These are phyloP conservation scores for sunflower (Helianthus annuus) DNA, from an alignment of 129 eudicot species.

Conservation along the genomic window HanXRQr2.0-SUNRISE NC_035438.2:13767461-13767960, in stretches of 20 bases:
- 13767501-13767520: slow-evolving; percentile 72
- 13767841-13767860: slow-evolving; percentile 92
- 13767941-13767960: background rate
- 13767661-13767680: slow-evolving; percentile 92
- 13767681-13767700: slow-evolving; percentile 88
- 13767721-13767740: slow-evolving; percentile 90
- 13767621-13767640: slow-evolving; percentile 69
- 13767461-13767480: slow-evolving; percentile 74
- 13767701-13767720: slow-evolving; percentile 89
- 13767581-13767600: slow-evolving; percentile 78
- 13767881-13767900: slow-evolving; percentile 81
- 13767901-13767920: slow-evolving; percentile 2
- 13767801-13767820: slow-evolving; percentile 65
- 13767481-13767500: slow-evolving; percentile 85
- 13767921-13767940: background rate
- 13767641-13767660: slow-evolving; percentile 94
- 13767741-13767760: slow-evolving; percentile 84
- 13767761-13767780: slow-evolving; percentile 82
- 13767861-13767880: slow-evolving; percentile 96
- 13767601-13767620: slow-evolving; percentile 75
- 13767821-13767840: slow-evolving; percentile 83
- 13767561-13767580: slow-evolving; percentile 84
- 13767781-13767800: slow-evolving; percentile 90
- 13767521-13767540: slow-evolving; percentile 65
- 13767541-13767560: slow-evolving; percentile 95